A percentile compares a stretch with the other conserved stretches of the same genome.
Evolutionary conservation across 139 green algal species (phyloP).

Genomic region (Closterium sp.): DNA sequence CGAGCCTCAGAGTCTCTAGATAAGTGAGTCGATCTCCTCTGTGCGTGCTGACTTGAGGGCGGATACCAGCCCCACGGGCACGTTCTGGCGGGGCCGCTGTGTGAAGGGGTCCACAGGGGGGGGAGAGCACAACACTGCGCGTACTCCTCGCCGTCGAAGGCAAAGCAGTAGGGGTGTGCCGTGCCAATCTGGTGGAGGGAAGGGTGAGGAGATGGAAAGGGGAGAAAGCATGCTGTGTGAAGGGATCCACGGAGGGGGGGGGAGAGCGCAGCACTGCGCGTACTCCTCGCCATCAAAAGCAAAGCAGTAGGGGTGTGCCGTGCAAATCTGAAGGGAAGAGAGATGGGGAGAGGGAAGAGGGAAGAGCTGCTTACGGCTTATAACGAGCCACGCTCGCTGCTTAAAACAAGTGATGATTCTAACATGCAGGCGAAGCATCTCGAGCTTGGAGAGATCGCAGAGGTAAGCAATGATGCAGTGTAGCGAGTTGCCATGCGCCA

Average conservation of each 20-base stretch:
- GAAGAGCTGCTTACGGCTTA: background rate
- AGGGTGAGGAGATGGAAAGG: too few species aligned
- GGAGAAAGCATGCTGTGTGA: background rate
- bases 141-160: constrained; percentile 1
- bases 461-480: background rate
- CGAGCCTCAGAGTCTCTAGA: background rate
- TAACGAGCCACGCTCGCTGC: background rate
- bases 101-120: constrained; percentile 6
- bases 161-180: constrained; percentile 34
- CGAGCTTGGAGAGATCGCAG: background rate
- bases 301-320: constrained; percentile 28
- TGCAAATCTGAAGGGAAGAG: constrained; percentile 22
- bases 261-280: constrained; percentile 26
- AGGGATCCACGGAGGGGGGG: constrained; percentile 1
- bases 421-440: background rate
- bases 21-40: constrained; percentile 24
- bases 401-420: too few species aligned
- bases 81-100: background rate
- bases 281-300: constrained; percentile 8
- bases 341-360: background rate
- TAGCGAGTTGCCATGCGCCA: background rate
- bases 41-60: constrained; percentile 14
- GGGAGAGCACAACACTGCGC: constrained; percentile 28
- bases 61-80: constrained; percentile 6
- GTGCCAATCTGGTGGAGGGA: constrained; percentile 20